Evolutionary conservation across 164 flowering plant genomes (phyloP).

Genomic region (Sextonia rubra): DNA sequence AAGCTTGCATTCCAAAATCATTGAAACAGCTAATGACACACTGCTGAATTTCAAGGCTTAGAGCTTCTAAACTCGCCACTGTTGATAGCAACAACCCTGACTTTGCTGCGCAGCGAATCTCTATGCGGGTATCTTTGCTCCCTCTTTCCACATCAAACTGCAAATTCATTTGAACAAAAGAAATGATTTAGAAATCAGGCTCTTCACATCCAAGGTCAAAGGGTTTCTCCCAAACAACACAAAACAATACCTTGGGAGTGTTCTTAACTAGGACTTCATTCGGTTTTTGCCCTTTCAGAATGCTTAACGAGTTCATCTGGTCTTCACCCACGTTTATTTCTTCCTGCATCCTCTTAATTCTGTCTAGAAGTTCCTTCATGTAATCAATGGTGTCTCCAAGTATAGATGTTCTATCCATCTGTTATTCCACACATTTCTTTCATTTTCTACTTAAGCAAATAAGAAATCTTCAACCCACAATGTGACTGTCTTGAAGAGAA

Average conservation of each 20-base stretch:
- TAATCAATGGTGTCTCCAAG: slow-evolving; percentile 91
- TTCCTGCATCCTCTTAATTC: slow-evolving; percentile 59
- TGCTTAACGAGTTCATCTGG: slow-evolving; percentile 29
- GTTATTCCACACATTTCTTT: background rate
- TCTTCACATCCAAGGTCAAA: background rate
- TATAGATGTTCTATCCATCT: slow-evolving; percentile 96
- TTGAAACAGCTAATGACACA: slow-evolving; percentile 91
- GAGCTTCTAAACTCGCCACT: slow-evolving; percentile 56
- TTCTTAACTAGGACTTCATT: slow-evolving; percentile 56
- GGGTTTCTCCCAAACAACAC: background rate
- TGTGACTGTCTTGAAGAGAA: background rate
- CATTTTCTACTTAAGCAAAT: background rate
- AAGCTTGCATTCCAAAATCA: slow-evolving; percentile 82
- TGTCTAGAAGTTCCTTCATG: slow-evolving; percentile 78
- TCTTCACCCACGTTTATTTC: slow-evolving; percentile 35
- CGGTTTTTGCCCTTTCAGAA: slow-evolving; percentile 49
- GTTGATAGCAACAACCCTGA: slow-evolving; percentile 74
- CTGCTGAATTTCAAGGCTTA: slow-evolving; percentile 83
- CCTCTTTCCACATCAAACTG: slow-evolving; percentile 83
- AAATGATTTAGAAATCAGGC: background rate
- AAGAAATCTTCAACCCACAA: too few relatives aligned
- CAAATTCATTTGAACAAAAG: background rate
- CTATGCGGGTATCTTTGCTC: slow-evolving; percentile 50
- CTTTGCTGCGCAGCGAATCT: slow-evolving; percentile 64
- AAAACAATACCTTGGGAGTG: slow-evolving; percentile 61